Evolutionary conservation across 192 early-diverging fungal genomes (phyloP), one percentile per base, ranked within the genome.

Genomic region (Backusella psychrophila): DNA sequence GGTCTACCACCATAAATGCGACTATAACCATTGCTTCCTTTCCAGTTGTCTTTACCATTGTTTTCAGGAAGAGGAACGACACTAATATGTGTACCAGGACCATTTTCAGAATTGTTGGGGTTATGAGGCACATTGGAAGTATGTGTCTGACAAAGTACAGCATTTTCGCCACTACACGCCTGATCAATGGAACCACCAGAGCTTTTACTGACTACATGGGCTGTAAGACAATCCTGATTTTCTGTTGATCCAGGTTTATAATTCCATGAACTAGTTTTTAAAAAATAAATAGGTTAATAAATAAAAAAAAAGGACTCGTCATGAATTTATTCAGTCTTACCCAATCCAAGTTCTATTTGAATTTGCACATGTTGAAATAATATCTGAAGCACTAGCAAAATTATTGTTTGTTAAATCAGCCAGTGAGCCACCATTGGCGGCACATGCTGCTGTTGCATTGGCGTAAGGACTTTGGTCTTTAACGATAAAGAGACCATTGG

Each of bases 211-310:
- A 1, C 15, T 17, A 46, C 26, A 7, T 29, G 8, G 9, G 42
- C 29, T 14, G 41, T 44, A 17, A 71, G 23, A 49, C 70, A 71
- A 23, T 44, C 29, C 1, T 26, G 70, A 44, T 12, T 33, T 17
- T 46, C 17, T 3, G 29, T 21, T 42, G 29, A n/a, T 6, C 7
- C 35, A 69, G 9, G 68, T 5, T 38, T 56, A 56, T 69, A 39
- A 41, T 70, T 39, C 69, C 69, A 70, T 9, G 69, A 42, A 35
- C 68, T 69, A 69, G 36, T 52, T n/a, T 56, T 70, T 44, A 69
- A 38, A 36, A 38, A n/a, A 23, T 5, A 59, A 26, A 59, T 14
- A 53, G 33, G 33, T 33, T 33, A 33, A 3, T 6, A 53, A 53
- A 53, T 19, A 59, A 26, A 49, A 59, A 26, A 49, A 49, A 14